A percentile compares a stretch with the other conserved stretches of the same genome.
phyloP scores from a whole-genome alignment of 768 basidiomycete genomes.

The Serendipita indica region DNA sequence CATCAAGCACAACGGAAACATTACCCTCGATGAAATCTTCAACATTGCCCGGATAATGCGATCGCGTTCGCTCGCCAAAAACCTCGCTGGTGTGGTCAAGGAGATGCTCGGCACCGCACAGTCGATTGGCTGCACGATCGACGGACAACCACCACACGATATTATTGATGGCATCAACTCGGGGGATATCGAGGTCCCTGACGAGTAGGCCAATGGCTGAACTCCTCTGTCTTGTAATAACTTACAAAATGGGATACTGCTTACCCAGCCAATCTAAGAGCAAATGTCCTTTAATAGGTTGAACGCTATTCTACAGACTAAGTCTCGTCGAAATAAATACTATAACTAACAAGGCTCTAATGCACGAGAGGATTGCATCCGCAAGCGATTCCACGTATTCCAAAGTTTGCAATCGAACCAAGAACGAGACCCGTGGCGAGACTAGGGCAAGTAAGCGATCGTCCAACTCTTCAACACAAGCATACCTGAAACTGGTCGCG shows the following conservation, averaged over 20 bases:
- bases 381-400: neutral
- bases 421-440: slow-evolving; percentile 2
- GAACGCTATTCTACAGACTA: neutral
- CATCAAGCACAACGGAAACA: slow-evolving; percentile 95
- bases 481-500: neutral
- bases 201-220: slow-evolving; percentile 41
- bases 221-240: neutral
- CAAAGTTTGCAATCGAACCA: neutral
- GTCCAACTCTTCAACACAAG: neutral
- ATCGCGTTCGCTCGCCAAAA: slow-evolving; percentile 85
- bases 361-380: neutral
- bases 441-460: neutral
- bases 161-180: slow-evolving; percentile 76
- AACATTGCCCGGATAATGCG: slow-evolving; percentile 95
- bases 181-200: slow-evolving; percentile 74
- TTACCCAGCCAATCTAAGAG: neutral
- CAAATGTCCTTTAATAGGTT: neutral
- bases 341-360: neutral
- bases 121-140: slow-evolving; percentile 91
- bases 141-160: slow-evolving; percentile 86
- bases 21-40: slow-evolving; percentile 83
- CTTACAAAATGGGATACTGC: slow-evolving; percentile 1
- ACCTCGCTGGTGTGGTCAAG: slow-evolving; percentile 76
- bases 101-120: slow-evolving; percentile 98
- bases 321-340: neutral